Evolutionary conservation across 1,284 basidiomycete species (phyloP).

Genomic region (Irpex sp.): DNA sequence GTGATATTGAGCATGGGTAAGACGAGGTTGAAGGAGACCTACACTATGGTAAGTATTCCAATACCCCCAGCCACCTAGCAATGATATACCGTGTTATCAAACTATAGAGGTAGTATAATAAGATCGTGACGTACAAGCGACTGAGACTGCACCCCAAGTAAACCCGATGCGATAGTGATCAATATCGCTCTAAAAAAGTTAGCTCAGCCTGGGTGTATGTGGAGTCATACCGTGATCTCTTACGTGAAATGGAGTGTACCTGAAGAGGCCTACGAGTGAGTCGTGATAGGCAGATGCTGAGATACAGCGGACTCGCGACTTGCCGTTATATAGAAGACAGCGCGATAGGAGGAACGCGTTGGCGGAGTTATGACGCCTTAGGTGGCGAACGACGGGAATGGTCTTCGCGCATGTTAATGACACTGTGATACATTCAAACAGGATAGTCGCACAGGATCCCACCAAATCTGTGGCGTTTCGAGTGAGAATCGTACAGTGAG

Average conservation of each 20-base stretch:
- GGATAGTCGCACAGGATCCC: background rate
- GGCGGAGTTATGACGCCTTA: background rate
- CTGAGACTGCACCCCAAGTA: too few species aligned
- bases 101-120: too few species aligned
- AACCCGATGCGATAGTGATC: background rate
- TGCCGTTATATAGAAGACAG: background rate
- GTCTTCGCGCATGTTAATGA: background rate
- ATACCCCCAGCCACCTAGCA: background rate
- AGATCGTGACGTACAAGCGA: too few species aligned
- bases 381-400: background rate
- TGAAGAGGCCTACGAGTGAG: background rate
- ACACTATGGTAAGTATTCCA: background rate
- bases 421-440: background rate
- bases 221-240: background rate
- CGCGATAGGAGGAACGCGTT: background rate
- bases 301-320: background rate
- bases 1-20: background rate
- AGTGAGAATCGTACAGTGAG: too few species aligned
- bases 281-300: background rate
- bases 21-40: background rate
- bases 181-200: background rate
- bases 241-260: background rate
- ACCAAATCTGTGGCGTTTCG: background rate
- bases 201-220: background rate
- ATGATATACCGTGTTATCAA: too few species aligned